phyloP scores from a whole-genome alignment of 1,284 basidiomycete genomes.

The Ceratobasidium sp. region DNA sequence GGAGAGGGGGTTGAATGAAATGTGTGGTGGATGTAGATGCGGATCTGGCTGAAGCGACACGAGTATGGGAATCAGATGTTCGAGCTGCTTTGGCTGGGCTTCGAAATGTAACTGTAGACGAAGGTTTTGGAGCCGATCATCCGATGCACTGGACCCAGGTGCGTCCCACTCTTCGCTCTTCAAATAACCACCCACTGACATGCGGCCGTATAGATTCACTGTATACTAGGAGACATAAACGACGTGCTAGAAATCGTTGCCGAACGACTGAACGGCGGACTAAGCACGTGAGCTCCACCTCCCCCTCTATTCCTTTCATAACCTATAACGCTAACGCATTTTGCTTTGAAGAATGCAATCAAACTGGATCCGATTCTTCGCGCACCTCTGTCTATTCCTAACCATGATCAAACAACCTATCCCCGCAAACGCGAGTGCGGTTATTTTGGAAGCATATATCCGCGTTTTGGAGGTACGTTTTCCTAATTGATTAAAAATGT shows the following conservation, averaged over 20 bases:
- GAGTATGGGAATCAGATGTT: conserved; percentile 53
- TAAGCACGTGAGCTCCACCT: background rate
- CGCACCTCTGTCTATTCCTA: conserved; percentile 93
- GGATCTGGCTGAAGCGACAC: conserved; percentile 53
- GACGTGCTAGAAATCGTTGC: conserved; percentile 51
- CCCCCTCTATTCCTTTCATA: background rate
- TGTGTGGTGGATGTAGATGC: conserved; percentile 54
- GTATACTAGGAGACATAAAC: conserved; percentile 69
- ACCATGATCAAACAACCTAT: conserved; percentile 82
- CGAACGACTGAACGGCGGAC: conserved; percentile 21
- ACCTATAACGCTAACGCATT: too few relatives aligned
- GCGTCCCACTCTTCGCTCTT: background rate
- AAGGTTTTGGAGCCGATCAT: conserved; percentile 30
- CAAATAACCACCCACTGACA: conserved; percentile 65
- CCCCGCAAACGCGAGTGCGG: conserved; percentile 80
- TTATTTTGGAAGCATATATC: conserved; percentile 90
- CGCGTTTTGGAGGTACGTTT: conserved; percentile 81
- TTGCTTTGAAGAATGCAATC: conserved; percentile 54
- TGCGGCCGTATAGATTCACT: conserved; percentile 80
- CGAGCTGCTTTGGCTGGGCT: conserved; percentile 16
- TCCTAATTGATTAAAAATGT: background rate
- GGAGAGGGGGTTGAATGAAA: too few relatives aligned
- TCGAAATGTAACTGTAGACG: conserved; percentile 27
- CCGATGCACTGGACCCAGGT: conserved; percentile 44
- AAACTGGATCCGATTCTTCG: conserved; percentile 84